Evolutionary conservation across 805 yeast genomes (phyloP), one percentile per base, ranked within the genome.

Genomic region (Yamadazyma takamatsuzukensis): DNA sequence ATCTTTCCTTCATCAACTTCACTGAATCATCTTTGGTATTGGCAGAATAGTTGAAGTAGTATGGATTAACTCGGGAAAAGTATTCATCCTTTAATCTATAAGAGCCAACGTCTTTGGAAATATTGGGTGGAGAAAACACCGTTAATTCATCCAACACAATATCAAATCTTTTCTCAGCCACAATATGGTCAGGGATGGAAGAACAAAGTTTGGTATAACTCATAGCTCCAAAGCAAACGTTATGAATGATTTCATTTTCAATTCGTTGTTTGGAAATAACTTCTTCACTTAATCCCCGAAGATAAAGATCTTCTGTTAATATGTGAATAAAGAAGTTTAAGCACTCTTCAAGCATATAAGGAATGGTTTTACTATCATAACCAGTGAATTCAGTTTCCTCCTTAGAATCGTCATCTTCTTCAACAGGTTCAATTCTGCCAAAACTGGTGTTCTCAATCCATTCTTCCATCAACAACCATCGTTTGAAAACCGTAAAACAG

Each of bases 1-100:
- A 54, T 17, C 72, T 52, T 21, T 72, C 74, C 44, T 80, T 78
- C 18, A 84, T 59, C 4, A 77, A 59, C 27, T 70, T 72, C 35
- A 83, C 81, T 5, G 95, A 90, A 39, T 87, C 96, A 34, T 87
- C 96, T 34, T 90, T 74, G 33, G 78, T 79, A 45, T 87, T 87
- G 0, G 90, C 62, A 0, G 83, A 66, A 46, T 82, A 83, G 45
- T 87, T 88, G 37, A 84, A 69, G 51, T 81, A 90, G 49, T 76
- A 89, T 0, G 97, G 95, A 37, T 69, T 65, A 4, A 66, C 45
- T 22, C 55, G 48, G 11, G 51, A 54, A 24, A 53, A 47, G 30
- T 47, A 63, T 24, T 55, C 51, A 5, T 65, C 69, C 34, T 64
- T 66, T 29, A 67, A 49, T 21, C 49, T 37, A 36, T 64, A 64